Base-by-base conservation (phyloP, 228 moss, liverwort and hornwort genomes). In the Sphagnum fallax region DNA sequence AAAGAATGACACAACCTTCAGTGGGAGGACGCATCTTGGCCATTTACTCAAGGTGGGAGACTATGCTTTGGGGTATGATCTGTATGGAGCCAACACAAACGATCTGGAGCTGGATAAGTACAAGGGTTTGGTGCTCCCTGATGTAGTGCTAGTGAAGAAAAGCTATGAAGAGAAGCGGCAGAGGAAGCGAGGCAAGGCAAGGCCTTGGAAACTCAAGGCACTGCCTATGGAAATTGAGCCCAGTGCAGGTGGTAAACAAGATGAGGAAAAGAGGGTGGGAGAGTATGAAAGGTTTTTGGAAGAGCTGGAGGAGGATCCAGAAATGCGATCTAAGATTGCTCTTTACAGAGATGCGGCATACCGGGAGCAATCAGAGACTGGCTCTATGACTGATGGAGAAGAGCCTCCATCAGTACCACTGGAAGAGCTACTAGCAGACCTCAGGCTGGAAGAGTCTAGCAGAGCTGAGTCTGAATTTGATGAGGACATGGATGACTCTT, bases 211-310 rank as follows among this genome's bases (percentile, higher is more conserved):
- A 83, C 89, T 98, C 11, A 98, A 98, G 80, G 83, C 78, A 15
- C 77, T 98, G 78, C 87, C 85, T 67, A 92, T 92, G 90, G 98
- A 98, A 63, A 74, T 90, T 64, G 98, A 86, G 61, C 91, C 91
- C 15, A 83, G 77, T 49, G 87, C 84, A 15, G 74, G 71, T 13
- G 77, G 82, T 60, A 84, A 83, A 70, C 89, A 87, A 65, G 98
- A 94, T 65, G 90, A 92, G 47, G 75, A 79, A 47, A 91, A 82
- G 80, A 87, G 76, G 55, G 82, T 78, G 57, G 81, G 74, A 1
- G 94, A 98, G 15, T 98, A 90, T 68, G 98, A 98, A 82, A 89
- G 67, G 78, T 98, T 98, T 74, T 76, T 98, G 90, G 92, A 98
- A 67, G 98, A 98, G 69, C 70, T 98, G 52, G 98, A 98, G 68